These are phyloP conservation scores for Citrus medica DNA, from an alignment of 345 rosid species.

Conservation along the genomic window DNA sequence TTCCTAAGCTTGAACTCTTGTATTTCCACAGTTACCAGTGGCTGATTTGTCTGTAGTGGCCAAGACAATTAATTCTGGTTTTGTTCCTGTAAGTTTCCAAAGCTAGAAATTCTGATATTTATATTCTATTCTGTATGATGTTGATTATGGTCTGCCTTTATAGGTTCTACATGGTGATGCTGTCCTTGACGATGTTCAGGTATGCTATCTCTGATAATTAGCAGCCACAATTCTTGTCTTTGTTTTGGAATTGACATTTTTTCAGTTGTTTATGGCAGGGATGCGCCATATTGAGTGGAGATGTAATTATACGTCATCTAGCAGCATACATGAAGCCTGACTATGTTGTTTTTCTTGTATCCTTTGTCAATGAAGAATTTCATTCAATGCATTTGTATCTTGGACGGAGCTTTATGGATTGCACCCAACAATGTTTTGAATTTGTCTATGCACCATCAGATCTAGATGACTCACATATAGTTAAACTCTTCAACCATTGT, in stretches of 20 bases:
- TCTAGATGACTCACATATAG: neutral
- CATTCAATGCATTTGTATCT: neutral
- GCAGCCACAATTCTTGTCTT: neutral
- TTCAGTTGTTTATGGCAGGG: slow-evolving; percentile 43
- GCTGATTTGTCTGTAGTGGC: slow-evolving; percentile 61
- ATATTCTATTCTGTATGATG: neutral
- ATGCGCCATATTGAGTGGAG: slow-evolving; percentile 93
- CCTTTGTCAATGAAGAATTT: slow-evolving; percentile 29
- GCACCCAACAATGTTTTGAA: neutral
- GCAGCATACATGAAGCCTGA: slow-evolving; percentile 74
- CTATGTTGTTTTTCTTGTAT: slow-evolving; percentile 92
- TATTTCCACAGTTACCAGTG: slow-evolving; percentile 50
- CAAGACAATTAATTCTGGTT: slow-evolving; percentile 71
- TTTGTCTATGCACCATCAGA: neutral
- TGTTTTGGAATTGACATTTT: slow-evolving; percentile 11
- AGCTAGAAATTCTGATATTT: neutral
- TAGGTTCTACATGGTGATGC: slow-evolving; percentile 99
- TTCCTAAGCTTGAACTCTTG: slow-evolving; percentile 18
- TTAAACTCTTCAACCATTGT: neutral
- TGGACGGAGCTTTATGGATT: neutral
- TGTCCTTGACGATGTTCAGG: slow-evolving; percentile 72
- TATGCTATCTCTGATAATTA: slow-evolving; percentile 16
- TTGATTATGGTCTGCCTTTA: slow-evolving; percentile 10
- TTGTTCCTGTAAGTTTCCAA: slow-evolving; percentile 59
- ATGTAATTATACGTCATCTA: slow-evolving; percentile 84